Evolutionary conservation across 331 rosid genomes (phyloP).

Genomic region (Ulmus americana): DNA sequence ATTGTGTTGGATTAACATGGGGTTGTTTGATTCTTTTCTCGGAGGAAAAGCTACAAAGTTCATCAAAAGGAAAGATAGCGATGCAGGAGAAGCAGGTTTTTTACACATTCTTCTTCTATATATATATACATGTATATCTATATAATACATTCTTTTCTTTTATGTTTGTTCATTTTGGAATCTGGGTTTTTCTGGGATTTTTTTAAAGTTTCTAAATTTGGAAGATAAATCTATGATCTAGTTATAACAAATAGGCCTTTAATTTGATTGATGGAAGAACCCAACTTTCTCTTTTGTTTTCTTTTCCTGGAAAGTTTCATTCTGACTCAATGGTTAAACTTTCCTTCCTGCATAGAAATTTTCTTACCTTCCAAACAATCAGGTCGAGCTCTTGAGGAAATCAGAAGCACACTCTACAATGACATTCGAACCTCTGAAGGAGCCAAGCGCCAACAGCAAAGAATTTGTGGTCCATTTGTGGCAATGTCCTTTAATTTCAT

Average conservation of each 20-base stretch:
- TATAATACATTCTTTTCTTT: too few relatives aligned
- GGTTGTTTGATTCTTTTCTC: slow-evolving; percentile 53
- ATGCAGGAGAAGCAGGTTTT: slow-evolving; percentile 92
- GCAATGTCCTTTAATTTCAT: slow-evolving; percentile 77
- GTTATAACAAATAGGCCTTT: too few relatives aligned
- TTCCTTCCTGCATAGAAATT: neutral
- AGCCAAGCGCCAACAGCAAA: slow-evolving; percentile 86
- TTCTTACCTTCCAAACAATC: slow-evolving; percentile 24
- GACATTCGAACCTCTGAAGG: slow-evolving; percentile 87
- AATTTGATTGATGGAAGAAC: too few relatives aligned
- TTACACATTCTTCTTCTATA: neutral
- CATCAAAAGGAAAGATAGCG: slow-evolving; percentile 82
- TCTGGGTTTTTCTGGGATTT: neutral
- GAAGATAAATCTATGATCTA: too few relatives aligned
- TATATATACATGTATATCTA: neutral
- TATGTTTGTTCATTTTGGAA: neutral
- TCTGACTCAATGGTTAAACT: too few relatives aligned
- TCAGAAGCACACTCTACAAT: slow-evolving; percentile 72
- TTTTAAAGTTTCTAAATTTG: neutral
- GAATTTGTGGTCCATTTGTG: slow-evolving; percentile 65
- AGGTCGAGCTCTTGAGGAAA: slow-evolving; percentile 84
- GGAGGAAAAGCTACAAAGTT: slow-evolving; percentile 36
- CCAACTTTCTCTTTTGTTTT: neutral
- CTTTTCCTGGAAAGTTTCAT: neutral
- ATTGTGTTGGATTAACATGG: slow-evolving; percentile 41